Evolutionary conservation across 805 yeast genomes (phyloP).

Genomic region (Metschnikowia vanudenii): DNA sequence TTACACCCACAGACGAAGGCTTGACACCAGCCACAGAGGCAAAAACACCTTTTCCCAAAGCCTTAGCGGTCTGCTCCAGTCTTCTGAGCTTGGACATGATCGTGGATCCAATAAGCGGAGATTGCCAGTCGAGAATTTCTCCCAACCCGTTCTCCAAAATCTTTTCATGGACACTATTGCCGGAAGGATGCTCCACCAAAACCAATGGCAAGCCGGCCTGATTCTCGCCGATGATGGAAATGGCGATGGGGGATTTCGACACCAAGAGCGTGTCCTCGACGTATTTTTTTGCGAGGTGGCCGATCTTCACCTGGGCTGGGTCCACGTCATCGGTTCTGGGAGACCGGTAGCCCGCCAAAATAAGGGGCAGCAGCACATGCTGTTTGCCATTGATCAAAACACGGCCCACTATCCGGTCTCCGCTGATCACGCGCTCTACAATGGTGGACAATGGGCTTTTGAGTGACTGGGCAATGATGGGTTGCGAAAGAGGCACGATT

Average conservation of each 20-base stretch:
- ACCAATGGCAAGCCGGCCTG: constrained; percentile 62
- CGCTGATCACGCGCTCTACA: constrained; percentile 74
- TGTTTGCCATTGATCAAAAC: constrained; percentile 45
- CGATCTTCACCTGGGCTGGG: constrained; percentile 39
- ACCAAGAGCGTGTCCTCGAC: constrained; percentile 64
- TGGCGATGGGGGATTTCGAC: constrained; percentile 51
- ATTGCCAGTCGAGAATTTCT: constrained; percentile 79
- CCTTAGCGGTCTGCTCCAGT: constrained; percentile 64
- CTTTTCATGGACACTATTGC: constrained; percentile 65
- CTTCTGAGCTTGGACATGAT: constrained; percentile 61
- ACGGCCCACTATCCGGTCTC: constrained; percentile 72
- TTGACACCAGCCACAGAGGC: constrained; percentile 42
- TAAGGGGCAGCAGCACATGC: constrained; percentile 58
- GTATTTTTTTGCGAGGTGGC: constrained; percentile 62
- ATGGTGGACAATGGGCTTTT: constrained; percentile 51
- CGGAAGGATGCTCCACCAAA: constrained; percentile 67
- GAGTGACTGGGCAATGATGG: constrained; percentile 35
- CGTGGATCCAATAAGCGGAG: constrained; percentile 61
- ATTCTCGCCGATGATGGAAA: constrained; percentile 57
- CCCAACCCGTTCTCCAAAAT: constrained; percentile 70
- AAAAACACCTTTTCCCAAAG: constrained; percentile 53
- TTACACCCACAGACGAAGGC: constrained; percentile 6
- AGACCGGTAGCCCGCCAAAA: constrained; percentile 70
- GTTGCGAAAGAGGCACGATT: constrained; percentile 28
- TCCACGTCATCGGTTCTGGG: constrained; percentile 60